Evolutionary conservation across 1,284 basidiomycete genomes (phyloP).

Genomic region (Trichosporon ovoides): DNA sequence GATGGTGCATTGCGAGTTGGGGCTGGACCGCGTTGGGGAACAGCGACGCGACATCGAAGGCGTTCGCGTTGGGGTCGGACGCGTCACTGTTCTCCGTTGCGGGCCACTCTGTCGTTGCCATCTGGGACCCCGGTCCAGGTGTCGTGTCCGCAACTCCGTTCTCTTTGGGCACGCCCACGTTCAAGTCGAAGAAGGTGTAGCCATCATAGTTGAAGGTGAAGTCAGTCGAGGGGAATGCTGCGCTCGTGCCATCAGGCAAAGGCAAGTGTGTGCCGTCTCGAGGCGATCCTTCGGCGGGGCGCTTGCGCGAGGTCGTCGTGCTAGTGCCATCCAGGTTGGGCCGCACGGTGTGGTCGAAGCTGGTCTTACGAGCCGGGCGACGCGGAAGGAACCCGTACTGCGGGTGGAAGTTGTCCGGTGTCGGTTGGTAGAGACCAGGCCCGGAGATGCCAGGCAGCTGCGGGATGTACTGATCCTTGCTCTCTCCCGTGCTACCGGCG

Average conservation of each 20-base stretch:
- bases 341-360: conserved; percentile 79
- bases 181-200: conserved; percentile 61
- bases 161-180: conserved; percentile 22
- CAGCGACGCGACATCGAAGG: conserved; percentile 8
- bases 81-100: background rate
- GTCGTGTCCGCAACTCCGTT: background rate
- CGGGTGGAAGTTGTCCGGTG: conserved; percentile 47
- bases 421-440: conserved; percentile 41
- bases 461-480: conserved; percentile 14
- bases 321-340: conserved; percentile 17
- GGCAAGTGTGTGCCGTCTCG: conserved; percentile 27
- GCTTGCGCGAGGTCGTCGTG: conserved; percentile 31
- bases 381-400: conserved; percentile 60
- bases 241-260: conserved; percentile 29
- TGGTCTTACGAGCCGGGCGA: conserved; percentile 74
- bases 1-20: background rate
- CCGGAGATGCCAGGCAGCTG: conserved; percentile 46
- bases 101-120: conserved; percentile 1
- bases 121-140: background rate
- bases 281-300: conserved; percentile 45
- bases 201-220: conserved; percentile 65
- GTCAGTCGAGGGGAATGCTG: conserved; percentile 60
- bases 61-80: conserved; percentile 6
- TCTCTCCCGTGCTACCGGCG: conserved; percentile 1
- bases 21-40: conserved; percentile 9